Percentiles rank a stretch among this genome's conserved stretches.
Conservation (phyloP, 768 basidiomycete species). For the Boletus speciosus region DNA sequence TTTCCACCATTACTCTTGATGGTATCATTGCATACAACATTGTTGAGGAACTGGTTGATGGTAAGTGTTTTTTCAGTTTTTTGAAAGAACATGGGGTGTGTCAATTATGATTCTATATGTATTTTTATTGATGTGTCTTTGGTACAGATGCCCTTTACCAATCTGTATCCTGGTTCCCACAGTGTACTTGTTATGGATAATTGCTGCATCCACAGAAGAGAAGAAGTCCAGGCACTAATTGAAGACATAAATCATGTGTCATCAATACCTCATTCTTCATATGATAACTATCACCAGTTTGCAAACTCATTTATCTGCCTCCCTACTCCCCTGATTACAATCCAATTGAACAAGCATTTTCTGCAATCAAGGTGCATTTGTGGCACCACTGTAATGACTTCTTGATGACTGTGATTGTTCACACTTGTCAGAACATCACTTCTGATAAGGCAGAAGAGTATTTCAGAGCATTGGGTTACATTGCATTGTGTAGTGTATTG, state of each 20-base stretch:
- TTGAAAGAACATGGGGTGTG: too few relatives aligned
- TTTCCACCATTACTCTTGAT: too few relatives aligned
- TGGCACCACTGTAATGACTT: neutral
- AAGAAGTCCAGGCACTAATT: conserved; percentile 10
- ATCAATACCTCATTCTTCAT: too few relatives aligned
- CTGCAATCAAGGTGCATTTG: neutral
- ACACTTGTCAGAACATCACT: conserved; percentile 2
- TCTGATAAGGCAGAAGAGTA: neutral
- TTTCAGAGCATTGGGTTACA: neutral
- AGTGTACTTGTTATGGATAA: conserved; percentile 26
- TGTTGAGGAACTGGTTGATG: too few relatives aligned
- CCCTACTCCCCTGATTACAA: neutral
- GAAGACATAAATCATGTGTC: conserved; percentile 10
- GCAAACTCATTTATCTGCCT: too few relatives aligned
- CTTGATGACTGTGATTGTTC: neutral
- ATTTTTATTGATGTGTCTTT: too few relatives aligned
- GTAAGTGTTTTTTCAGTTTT: too few relatives aligned
- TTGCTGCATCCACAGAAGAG: conserved; percentile 21
- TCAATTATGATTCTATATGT: too few relatives aligned
- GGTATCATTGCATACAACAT: too few relatives aligned
- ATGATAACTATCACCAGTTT: too few relatives aligned
- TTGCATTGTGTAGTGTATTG: too few relatives aligned
- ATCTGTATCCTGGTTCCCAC: neutral
- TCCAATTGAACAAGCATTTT: conserved; percentile 6
- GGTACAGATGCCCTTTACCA: conserved; percentile 3